Conservation (phyloP, 495 filamentous ascomycete species). For the Astrocystis sublimbata region DNA sequence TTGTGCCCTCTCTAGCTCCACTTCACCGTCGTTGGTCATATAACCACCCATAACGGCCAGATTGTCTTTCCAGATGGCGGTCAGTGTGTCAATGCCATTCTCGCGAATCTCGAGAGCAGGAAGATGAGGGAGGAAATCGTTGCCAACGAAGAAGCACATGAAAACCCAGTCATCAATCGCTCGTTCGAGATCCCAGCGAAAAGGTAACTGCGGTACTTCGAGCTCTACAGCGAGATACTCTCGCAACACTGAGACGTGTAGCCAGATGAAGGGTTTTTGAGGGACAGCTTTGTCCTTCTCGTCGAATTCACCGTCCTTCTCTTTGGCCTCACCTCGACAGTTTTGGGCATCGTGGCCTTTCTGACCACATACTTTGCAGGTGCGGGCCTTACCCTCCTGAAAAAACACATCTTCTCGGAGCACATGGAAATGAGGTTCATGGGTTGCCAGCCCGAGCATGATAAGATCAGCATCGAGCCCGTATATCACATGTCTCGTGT, state of each 20-base stretch:
- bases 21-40: constrained; percentile 89
- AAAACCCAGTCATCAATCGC: constrained; percentile 99
- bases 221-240: constrained; percentile 94
- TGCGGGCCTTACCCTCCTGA: constrained; percentile 76
- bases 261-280: constrained; percentile 95
- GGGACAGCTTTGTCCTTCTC: constrained; percentile 72
- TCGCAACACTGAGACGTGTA: constrained; percentile 86
- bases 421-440: constrained; percentile 96
- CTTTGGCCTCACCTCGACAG: constrained; percentile 79
- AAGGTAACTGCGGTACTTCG: constrained; percentile 71
- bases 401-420: constrained; percentile 96
- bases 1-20: constrained; percentile 84
- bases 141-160: constrained; percentile 99
- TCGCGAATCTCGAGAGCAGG: constrained; percentile 96
- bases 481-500: constrained; percentile 95
- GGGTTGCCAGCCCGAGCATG: constrained; percentile 95
- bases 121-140: constrained; percentile 97
- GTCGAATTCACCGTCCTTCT: constrained; percentile 81
- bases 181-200: constrained; percentile 84
- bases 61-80: constrained; percentile 93
- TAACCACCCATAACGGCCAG: constrained; percentile 91
- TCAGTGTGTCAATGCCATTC: constrained; percentile 93
- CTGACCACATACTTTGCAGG: constrained; percentile 86
- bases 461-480: constrained; percentile 97
- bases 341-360: constrained; percentile 82